A percentile compares a stretch with the other conserved stretches of the same genome.
phyloP scores from a whole-genome alignment of 2,329 filamentous ascomycete genomes.

The Diplodia scrobiculata region DNA sequence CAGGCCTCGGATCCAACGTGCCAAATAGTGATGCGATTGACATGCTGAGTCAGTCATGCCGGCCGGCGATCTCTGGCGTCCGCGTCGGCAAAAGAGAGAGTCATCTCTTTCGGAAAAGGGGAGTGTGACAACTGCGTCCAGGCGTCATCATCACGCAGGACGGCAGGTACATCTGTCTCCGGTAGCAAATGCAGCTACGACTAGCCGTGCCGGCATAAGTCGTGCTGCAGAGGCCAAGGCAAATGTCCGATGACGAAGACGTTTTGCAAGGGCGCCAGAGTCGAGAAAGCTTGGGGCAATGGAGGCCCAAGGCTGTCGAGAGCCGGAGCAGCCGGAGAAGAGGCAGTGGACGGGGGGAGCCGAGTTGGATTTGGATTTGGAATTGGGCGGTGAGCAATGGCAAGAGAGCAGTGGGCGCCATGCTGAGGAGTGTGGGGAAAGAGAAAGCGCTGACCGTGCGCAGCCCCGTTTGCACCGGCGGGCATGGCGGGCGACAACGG shows the following conservation, averaged over 20 bases:
- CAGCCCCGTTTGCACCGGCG: too few relatives aligned
- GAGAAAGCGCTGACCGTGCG: neutral
- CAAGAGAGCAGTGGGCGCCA: neutral
- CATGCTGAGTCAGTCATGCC: conserved; percentile 2
- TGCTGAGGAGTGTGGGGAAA: neutral
- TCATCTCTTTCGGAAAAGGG: neutral
- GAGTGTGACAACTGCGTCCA: neutral
- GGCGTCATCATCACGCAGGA: neutral
- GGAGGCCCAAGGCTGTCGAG: neutral
- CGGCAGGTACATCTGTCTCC: neutral
- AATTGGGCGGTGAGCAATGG: conserved; percentile 10
- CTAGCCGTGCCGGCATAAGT: neutral
- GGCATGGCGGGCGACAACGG: neutral
- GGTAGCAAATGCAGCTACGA: neutral
- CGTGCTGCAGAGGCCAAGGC: too few relatives aligned
- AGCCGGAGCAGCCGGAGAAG: too few relatives aligned
- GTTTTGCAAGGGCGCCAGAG: neutral
- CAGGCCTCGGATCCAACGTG: too few relatives aligned
- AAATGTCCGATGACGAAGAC: neutral
- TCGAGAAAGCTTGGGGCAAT: neutral
- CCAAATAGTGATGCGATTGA: neutral
- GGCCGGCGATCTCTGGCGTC: too few relatives aligned
- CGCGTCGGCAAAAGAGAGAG: too few relatives aligned
- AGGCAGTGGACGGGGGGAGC: neutral
- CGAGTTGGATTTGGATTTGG: conserved; percentile 8